These are phyloP conservation scores for Suaeda aralocaspica DNA, from an alignment of 148 eudicot species.

Conservation along the genomic window DNA sequence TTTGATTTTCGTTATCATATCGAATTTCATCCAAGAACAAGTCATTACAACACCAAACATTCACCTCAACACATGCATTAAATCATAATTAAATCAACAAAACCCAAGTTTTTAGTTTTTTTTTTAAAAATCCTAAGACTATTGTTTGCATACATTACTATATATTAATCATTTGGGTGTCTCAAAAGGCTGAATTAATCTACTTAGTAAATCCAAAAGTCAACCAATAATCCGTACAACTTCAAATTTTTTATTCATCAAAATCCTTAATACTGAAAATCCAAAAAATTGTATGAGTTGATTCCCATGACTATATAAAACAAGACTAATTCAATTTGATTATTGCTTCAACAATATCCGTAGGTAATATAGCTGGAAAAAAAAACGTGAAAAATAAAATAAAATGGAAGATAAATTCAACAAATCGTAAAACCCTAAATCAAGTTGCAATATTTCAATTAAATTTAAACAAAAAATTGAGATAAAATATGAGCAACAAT, in stretches of 20 bases:
- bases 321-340: not conserved
- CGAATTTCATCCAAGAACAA: not conserved
- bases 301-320: slow-evolving; percentile 3
- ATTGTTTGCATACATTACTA: not conserved
- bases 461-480: not conserved
- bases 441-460: not conserved
- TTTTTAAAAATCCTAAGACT: not conserved
- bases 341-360: too few species aligned
- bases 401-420: not conserved
- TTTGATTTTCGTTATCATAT: not conserved
- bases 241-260: not conserved
- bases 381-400: not conserved
- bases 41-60: not conserved
- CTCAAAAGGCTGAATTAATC: not conserved
- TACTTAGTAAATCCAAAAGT: not conserved
- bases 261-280: not conserved
- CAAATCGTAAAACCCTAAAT: slow-evolving; percentile 2
- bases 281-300: not conserved
- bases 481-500: not conserved
- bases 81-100: not conserved
- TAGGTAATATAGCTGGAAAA: not conserved
- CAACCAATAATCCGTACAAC: slow-evolving; percentile 8
- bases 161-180: not conserved
- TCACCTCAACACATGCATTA: slow-evolving; percentile 6
- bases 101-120: too few species aligned